Percentiles rank a stretch among this genome's conserved stretches.
These are phyloP conservation scores for Phytophthora sojae DNA, from an alignment of 352 stramenopile genomes.

Conservation along the genomic window DNA sequence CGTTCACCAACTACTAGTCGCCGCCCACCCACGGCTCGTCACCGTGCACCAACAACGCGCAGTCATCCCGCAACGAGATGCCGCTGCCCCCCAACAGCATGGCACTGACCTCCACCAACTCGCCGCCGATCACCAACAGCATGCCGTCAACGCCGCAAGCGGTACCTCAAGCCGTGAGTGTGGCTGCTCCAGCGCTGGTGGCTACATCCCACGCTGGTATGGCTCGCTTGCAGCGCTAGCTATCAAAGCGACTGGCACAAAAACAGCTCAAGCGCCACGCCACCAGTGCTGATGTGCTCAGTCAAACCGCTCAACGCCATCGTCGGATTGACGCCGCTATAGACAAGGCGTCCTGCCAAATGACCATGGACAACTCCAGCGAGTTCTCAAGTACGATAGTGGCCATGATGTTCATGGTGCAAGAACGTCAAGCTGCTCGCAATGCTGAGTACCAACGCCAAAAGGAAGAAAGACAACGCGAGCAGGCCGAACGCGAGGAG, in stretches of 20 bases:
- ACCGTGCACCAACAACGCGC: too few relatives aligned
- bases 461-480: background rate
- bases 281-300: background rate
- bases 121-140: background rate
- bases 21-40: background rate
- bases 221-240: background rate
- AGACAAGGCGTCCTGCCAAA: background rate
- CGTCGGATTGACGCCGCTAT: background rate
- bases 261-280: background rate
- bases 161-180: background rate
- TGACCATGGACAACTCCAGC: background rate
- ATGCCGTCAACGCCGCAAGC: background rate
- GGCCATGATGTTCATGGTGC: background rate
- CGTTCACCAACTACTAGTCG: background rate
- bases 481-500: background rate
- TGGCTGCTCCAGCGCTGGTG: background rate
- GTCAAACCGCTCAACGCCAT: background rate
- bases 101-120: too few relatives aligned
- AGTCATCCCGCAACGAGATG: too few relatives aligned
- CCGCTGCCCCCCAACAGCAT: too few relatives aligned
- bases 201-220: background rate
- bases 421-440: background rate
- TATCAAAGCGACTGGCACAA: background rate
- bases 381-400: background rate
- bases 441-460: background rate